phyloP scores from a whole-genome alignment of 495 filamentous ascomycete species.

The Pseudotulostoma volvatum region DNA sequence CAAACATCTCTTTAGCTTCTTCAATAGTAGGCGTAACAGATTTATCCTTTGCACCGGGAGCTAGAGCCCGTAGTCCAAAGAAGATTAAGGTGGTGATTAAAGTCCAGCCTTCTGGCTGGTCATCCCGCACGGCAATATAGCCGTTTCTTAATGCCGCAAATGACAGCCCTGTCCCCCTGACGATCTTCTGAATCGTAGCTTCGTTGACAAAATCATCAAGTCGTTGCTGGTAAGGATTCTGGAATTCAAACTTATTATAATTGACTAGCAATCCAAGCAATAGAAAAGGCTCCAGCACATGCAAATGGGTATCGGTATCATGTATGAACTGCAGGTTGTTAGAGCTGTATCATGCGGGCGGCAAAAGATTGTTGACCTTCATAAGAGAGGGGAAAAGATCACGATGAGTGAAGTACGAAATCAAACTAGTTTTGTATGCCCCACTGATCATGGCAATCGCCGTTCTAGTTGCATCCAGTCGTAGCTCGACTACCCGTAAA shows the following conservation, averaged over 20 bases:
- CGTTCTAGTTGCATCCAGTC: constrained; percentile 64
- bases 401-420: constrained; percentile 89
- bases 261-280: constrained; percentile 84
- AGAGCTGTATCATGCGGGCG: neutral
- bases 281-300: constrained; percentile 58
- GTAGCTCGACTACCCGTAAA: constrained; percentile 54
- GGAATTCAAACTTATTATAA: constrained; percentile 98
- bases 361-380: constrained; percentile 44
- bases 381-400: constrained; percentile 90
- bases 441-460: constrained; percentile 77
- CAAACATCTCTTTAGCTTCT: constrained; percentile 63
- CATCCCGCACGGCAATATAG: constrained; percentile 84
- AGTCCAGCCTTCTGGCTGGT: constrained; percentile 82
- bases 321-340: constrained; percentile 53
- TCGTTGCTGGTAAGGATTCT: constrained; percentile 87
- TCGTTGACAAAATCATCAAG: constrained; percentile 98
- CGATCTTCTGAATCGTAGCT: constrained; percentile 63
- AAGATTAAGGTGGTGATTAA: constrained; percentile 63
- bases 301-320: constrained; percentile 47
- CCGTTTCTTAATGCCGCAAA: constrained; percentile 48
- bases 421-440: constrained; percentile 80
- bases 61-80: constrained; percentile 66
- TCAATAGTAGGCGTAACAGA: constrained; percentile 42
- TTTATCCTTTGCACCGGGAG: constrained; percentile 44
- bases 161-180: constrained; percentile 52